phyloP scores from a whole-genome alignment of 306 rosid species.

The Biancaea sappan region DNA sequence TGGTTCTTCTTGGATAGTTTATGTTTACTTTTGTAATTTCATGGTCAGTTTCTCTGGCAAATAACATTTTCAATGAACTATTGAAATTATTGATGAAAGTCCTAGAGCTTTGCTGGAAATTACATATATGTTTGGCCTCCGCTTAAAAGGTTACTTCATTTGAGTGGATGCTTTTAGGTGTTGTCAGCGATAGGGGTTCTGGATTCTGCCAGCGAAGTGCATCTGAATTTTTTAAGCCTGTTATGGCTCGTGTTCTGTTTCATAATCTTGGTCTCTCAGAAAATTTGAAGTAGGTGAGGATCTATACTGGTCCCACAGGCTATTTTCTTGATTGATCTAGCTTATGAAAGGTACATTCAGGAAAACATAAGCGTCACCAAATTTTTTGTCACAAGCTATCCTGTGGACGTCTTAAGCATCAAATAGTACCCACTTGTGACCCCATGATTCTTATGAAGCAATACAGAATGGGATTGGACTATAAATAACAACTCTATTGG shows the following conservation, averaged over 20 bases:
- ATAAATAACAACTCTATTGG: background rate
- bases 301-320: background rate
- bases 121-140: background rate
- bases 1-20: constrained; percentile 20
- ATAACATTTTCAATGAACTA: background rate
- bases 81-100: constrained; percentile 22
- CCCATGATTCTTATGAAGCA: too few species aligned
- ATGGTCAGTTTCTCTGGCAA: constrained; percentile 8
- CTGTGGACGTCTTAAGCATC: background rate
- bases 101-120: constrained; percentile 12
- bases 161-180: background rate
- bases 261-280: background rate
- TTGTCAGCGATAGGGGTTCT: background rate
- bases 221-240: background rate
- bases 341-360: background rate
- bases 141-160: background rate
- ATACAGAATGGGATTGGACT: background rate
- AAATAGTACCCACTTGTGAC: background rate
- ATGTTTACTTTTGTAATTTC: constrained; percentile 23
- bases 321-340: background rate
- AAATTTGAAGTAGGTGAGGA: background rate
- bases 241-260: too few species aligned
- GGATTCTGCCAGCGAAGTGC: background rate
- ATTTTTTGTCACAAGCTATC: background rate
- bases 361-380: background rate